A percentile compares a stretch with the other conserved stretches of the same genome.
These are phyloP conservation scores for Didymella pomorum DNA, from an alignment of 2,329 filamentous ascomycete species.

Conservation along the genomic window DNA sequence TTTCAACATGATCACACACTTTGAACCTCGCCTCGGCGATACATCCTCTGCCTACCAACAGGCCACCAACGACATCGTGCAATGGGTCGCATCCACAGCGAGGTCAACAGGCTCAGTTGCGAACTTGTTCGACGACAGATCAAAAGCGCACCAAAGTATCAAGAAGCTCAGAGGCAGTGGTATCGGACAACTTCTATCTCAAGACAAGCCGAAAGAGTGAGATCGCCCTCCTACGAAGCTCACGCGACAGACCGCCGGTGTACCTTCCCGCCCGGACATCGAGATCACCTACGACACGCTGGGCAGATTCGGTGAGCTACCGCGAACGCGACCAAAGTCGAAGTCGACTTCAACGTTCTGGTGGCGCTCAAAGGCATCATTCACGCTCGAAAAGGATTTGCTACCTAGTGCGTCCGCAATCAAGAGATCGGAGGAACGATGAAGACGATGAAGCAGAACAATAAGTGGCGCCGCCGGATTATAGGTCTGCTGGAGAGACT, in stretches of 20 bases:
- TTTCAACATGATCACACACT: conserved; percentile 10
- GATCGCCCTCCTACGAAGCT: background rate
- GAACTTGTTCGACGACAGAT: conserved; percentile 1
- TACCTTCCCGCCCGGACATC: background rate
- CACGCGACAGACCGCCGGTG: background rate
- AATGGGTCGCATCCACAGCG: conserved; percentile 26
- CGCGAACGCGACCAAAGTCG: background rate
- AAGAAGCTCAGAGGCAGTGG: conserved; percentile 5
- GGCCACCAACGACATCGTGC: conserved; percentile 20
- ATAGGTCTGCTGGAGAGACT: conserved; percentile 14
- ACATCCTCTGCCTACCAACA: conserved; percentile 20
- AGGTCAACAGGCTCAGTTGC: conserved; percentile 21
- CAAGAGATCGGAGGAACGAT: background rate
- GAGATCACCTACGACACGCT: conserved; percentile 12
- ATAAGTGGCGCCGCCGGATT: conserved; percentile 22
- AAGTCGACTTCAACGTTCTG: conserved; percentile 17
- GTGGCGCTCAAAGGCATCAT: conserved; percentile 23
- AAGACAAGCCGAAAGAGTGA: background rate
- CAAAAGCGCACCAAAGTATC: background rate
- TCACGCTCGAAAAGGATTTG: conserved; percentile 22
- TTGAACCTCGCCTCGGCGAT: conserved; percentile 18
- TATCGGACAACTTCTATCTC: background rate
- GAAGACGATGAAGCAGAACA: conserved; percentile 8
- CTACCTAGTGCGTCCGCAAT: conserved; percentile 21
- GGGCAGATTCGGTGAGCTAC: conserved; percentile 11